phyloP scores from a whole-genome alignment of 148 eudicot genomes.

The Persicaria tinctoria region DNA sequence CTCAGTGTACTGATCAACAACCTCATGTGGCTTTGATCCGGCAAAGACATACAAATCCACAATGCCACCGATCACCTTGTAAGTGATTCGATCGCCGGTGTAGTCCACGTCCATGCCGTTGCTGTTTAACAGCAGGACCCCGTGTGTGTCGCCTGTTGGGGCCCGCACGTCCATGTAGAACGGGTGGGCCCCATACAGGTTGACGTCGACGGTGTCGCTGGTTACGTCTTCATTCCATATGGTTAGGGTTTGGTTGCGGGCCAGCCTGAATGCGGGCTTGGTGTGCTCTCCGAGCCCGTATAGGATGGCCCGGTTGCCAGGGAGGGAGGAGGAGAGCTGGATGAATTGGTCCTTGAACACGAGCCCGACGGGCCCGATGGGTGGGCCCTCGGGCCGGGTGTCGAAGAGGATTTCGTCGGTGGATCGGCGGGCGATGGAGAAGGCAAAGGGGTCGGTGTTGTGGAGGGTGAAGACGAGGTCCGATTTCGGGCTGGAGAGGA shows the following conservation, averaged over 20 bases:
- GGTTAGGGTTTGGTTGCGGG: slow-evolving; percentile 36
- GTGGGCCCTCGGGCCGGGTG: slow-evolving; percentile 12
- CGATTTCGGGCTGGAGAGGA: slow-evolving; percentile 30
- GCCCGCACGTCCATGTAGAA: slow-evolving; percentile 44
- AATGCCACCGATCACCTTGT: slow-evolving; percentile 44
- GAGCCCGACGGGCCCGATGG: background rate
- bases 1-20: slow-evolving; percentile 43
- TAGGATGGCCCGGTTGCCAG: slow-evolving; percentile 25
- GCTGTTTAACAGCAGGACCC: slow-evolving; percentile 39
- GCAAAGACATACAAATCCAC: slow-evolving; percentile 45
- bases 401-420: slow-evolving; percentile 41
- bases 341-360: slow-evolving; percentile 42
- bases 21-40: slow-evolving; percentile 30
- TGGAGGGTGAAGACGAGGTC: slow-evolving; percentile 63
- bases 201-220: slow-evolving; percentile 25
- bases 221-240: slow-evolving; percentile 45
- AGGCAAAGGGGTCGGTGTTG: slow-evolving; percentile 57
- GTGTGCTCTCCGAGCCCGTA: slow-evolving; percentile 54
- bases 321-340: slow-evolving; percentile 34
- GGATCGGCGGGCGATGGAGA: slow-evolving; percentile 58
- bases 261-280: slow-evolving; percentile 27
- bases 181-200: slow-evolving; percentile 49
- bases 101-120: slow-evolving; percentile 58
- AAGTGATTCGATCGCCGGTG: slow-evolving; percentile 37
- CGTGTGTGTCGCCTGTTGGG: slow-evolving; percentile 32